Evolutionary conservation across 2,329 filamentous ascomycete species (phyloP), one percentile per base, ranked within the genome.

Genomic region (Phialocephala subalpina): DNA sequence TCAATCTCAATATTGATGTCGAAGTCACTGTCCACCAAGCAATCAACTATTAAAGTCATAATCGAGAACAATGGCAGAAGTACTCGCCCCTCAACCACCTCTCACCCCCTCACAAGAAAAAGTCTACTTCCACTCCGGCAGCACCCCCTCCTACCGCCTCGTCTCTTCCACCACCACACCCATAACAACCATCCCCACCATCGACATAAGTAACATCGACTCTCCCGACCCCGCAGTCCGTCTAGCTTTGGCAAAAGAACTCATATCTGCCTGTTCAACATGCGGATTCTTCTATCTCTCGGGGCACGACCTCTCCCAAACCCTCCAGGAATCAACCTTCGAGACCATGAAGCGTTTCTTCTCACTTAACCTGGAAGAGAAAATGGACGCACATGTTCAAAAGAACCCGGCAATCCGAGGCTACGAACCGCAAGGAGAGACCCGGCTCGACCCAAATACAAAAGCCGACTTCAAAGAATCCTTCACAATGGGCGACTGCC

Each of bases 331-430:
- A 4, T 14, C 49, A n/a, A 65, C 58, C 3, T 65, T 60, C 20
- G 58, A 58, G 36, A 36, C 60, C 1, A 27, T 58, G 49, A 61
- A 65, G 27, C 27, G 53, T 14, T 65, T 60, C 29, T 65, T 65
- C 20, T 47, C 47, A 0, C n/a, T 65, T 18, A 38, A 57, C 38
- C 16, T 58, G 14, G 49, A 65, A 16, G 47, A 49, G 8, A 61
- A 65, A 22, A 65, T 65, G 63, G 58, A 61, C 58, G 58, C 58
- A 16, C 63, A 65, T 61, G 58, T 65, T 5, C 63, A 65, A 38
- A 65, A 65, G 40, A 65, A 65, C 47, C 63, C 63, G 0, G 63
- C 63, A 1, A 65, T 65, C 18, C 20, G 63, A 25, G 58, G 63
- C 11, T 65, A 65, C 45, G 63, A 65, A 40, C 63, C 63, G 12